These are phyloP conservation scores for Trichoderma parareesei DNA, from an alignment of 495 filamentous ascomycete species.

Conservation along the genomic window DNA sequence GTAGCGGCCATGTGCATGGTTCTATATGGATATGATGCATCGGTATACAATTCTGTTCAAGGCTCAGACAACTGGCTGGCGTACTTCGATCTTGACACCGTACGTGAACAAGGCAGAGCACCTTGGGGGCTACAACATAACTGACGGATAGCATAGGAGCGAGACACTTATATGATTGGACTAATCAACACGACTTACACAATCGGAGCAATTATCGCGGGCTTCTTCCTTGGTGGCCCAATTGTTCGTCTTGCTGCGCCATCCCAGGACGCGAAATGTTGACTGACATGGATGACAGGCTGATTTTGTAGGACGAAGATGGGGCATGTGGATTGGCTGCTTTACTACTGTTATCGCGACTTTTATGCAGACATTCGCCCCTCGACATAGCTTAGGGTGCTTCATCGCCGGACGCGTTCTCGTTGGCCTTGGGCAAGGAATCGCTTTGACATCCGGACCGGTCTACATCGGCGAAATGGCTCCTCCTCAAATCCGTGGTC, in stretches of 20 bases:
- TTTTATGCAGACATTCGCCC: slow-evolving; percentile 54
- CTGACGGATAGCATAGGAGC: slow-evolving; percentile 14
- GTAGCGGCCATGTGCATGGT: slow-evolving; percentile 61
- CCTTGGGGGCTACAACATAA: neutral
- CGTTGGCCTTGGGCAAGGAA: slow-evolving; percentile 57
- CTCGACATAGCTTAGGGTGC: slow-evolving; percentile 44
- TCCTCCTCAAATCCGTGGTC: slow-evolving; percentile 50
- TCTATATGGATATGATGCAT: slow-evolving; percentile 59
- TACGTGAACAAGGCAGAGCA: slow-evolving; percentile 13
- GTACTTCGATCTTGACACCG: slow-evolving; percentile 47
- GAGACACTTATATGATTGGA: slow-evolving; percentile 40
- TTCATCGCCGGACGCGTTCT: slow-evolving; percentile 55
- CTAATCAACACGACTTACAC: slow-evolving; percentile 56
- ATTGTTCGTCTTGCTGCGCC: slow-evolving; percentile 19
- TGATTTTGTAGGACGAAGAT: slow-evolving; percentile 49
- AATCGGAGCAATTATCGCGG: slow-evolving; percentile 54
- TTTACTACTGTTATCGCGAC: slow-evolving; percentile 51
- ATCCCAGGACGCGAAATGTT: neutral
- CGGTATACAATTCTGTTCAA: slow-evolving; percentile 57
- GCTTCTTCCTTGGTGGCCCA: slow-evolving; percentile 52
- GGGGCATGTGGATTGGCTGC: slow-evolving; percentile 51
- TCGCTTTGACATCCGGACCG: slow-evolving; percentile 51
- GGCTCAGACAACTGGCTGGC: slow-evolving; percentile 50
- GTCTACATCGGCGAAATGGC: slow-evolving; percentile 58
- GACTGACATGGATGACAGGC: slow-evolving; percentile 23